phyloP scores from a whole-genome alignment of 306 rosid genomes.

The Rosa lucieae region DNA sequence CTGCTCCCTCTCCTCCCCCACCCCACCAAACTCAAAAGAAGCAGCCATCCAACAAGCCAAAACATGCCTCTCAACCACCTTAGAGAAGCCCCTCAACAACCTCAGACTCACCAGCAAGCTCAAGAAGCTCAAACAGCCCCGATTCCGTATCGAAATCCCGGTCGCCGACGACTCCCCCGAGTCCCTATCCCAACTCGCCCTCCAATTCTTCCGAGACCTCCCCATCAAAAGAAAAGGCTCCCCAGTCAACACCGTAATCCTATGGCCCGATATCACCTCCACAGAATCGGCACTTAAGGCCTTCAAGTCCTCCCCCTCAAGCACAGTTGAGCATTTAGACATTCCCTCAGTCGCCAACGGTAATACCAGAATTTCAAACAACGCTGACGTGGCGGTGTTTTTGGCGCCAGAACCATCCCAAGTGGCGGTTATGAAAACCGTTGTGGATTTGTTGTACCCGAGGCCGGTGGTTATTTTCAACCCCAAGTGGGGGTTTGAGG shows the following conservation, averaged over 20 bases:
- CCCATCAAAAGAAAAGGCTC: slow-evolving; percentile 67
- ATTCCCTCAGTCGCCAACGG: slow-evolving; percentile 40
- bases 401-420: slow-evolving; percentile 58
- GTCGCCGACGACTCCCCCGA: slow-evolving; percentile 62
- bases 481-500: slow-evolving; percentile 85
- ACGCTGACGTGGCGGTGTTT: slow-evolving; percentile 63
- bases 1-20: slow-evolving; percentile 42
- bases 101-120: slow-evolving; percentile 55
- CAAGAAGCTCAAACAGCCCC: slow-evolving; percentile 73
- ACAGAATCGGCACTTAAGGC: slow-evolving; percentile 48
- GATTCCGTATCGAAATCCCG: slow-evolving; percentile 74
- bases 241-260: slow-evolving; percentile 39
- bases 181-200: slow-evolving; percentile 60
- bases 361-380: slow-evolving; percentile 43
- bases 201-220: slow-evolving; percentile 56
- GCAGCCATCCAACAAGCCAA: slow-evolving; percentile 80
- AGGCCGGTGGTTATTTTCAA: slow-evolving; percentile 81
- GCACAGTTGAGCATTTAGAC: slow-evolving; percentile 50
- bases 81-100: slow-evolving; percentile 83
- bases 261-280: slow-evolving; percentile 54
- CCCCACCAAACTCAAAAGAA: slow-evolving; percentile 78
- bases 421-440: slow-evolving; percentile 41
- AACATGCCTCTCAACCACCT: slow-evolving; percentile 63
- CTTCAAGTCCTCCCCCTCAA: slow-evolving; percentile 44
- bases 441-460: slow-evolving; percentile 55